Base-by-base conservation (phyloP, 2,329 filamentous ascomycete genomes). In the Colletotrichum eremochloae region DNA sequence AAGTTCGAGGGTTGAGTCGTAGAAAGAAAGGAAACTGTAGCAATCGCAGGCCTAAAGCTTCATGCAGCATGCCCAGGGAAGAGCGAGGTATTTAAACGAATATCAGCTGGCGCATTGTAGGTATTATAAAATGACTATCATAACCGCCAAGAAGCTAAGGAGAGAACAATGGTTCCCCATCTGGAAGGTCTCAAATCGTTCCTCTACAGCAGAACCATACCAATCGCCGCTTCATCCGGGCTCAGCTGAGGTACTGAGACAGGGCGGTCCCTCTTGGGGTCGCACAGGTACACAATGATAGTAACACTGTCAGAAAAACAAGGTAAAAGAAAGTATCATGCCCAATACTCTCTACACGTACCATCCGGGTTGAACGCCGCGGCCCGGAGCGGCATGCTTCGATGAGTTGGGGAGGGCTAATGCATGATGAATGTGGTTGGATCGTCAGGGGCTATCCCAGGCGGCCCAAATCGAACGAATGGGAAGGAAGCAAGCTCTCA, bases 371-470 rank as follows among this genome's bases (percentile, higher is more conserved):
- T 31, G 11, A 40, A 2, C 15, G 4, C 63, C 6, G 12, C 33
- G 18, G 29, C 24, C 52, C 15, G 52, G 64, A 18, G 50, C 29
- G 42, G 38, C 20, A 31, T 20, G 50, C 31, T 18, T 44, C n/a
- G 50, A 24, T 56, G 48, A 50, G 29, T 20, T 44, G 64, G 50
- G 65, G 38, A 24, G 14, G 38, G 24, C 36, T 40, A 36, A 29
- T 53, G 61, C 61, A 53, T 29, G 24, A 50, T 44, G 33, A 24
- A 53, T 11, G 52, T 15, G 44, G 31, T 40, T 42, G 8, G 29
- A 60, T 60, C 68, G 29, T 31, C 68, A 71, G 65, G 68, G 65
- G 65, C 31, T 20, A 71, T 50, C 50, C 64, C 50, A 50, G 53
- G 44, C 33, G 33, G 31, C 18, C 36, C 5, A 7, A 33, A 60